Percentiles rank a stretch among this genome's conserved stretches.
Evolutionary conservation across 1,284 basidiomycete species (phyloP).

Genomic region (Hemileia vastatrix): DNA sequence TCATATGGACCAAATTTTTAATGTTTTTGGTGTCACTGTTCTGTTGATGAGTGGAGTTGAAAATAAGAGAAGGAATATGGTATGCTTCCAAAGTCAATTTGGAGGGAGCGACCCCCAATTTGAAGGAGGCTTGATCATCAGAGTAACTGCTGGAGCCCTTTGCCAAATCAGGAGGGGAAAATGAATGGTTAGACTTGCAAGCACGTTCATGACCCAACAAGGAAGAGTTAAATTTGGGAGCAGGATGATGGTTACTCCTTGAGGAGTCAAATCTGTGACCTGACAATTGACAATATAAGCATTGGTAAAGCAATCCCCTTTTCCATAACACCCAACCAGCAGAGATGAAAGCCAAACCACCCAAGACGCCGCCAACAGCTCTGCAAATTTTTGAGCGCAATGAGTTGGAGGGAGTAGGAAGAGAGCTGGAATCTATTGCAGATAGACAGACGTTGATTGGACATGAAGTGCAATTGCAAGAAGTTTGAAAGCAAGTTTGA

Average conservation of each 20-base stretch:
- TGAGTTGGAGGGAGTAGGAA: neutral
- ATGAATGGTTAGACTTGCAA: too few species aligned
- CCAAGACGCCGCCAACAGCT: slow-evolving; percentile 5
- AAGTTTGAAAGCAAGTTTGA: slow-evolving; percentile 19
- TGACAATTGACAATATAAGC: neutral
- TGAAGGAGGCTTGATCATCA: neutral
- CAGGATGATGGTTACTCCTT: neutral
- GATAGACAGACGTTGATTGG: slow-evolving; percentile 16
- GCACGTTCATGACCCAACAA: neutral
- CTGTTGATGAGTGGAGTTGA: too few species aligned
- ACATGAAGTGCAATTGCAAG: slow-evolving; percentile 9
- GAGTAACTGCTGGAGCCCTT: too few species aligned
- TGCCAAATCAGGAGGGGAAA: neutral
- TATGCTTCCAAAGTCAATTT: neutral
- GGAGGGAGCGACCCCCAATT: neutral
- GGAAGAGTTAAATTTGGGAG: neutral
- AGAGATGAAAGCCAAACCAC: slow-evolving; percentile 1
- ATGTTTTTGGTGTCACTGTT: neutral
- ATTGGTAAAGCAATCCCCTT: neutral
- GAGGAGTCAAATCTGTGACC: neutral
- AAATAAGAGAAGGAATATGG: too few species aligned
- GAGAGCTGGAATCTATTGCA: neutral
- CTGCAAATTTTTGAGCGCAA: slow-evolving; percentile 1
- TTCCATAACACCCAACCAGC: neutral
- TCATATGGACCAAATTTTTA: neutral